Base-by-base conservation (phyloP, 805 yeast species). In the Blastobotrys mokoenaii region DNA sequence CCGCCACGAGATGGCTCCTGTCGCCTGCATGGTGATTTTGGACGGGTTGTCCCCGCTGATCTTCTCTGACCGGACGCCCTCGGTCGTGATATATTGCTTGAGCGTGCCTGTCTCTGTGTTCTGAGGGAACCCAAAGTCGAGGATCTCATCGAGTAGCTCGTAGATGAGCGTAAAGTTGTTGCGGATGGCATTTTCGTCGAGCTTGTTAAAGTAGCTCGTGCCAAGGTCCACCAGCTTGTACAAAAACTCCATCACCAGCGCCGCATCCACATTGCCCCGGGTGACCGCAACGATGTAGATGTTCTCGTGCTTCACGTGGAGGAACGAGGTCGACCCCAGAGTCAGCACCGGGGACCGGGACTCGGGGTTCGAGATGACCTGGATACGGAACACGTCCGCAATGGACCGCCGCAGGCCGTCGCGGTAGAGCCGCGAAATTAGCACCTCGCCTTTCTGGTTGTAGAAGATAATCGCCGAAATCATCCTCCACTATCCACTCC, bases 281-380 rank as follows among this genome's bases (percentile, higher is more conserved):
- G 94, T 78, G n/a, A 89, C 88, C 0, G 89, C 95, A 9, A 89
- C 95, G 7, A 87, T 56, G 83, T 94, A 93, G 12, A 90, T 55
- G 42, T 72, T 68, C 11, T 71, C 69, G 47, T 70, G 68, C 51
- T 76, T 77, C 40, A 85, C 80, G 58, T 87, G 89, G 44, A 87
- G 72, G 59, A 90, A 93, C 0, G 96, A 82, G 0, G 97, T 93
- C 0, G 95, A 85, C 1, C 97, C 97, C 38, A 93, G 66, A 0
- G 97, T 93, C 38, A 90, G 66, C 1, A 84, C 72, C 0, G 93
- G 90, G 0, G 86, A 75, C 50, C 80, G 67, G n/a, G 71, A 66
- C 61, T 74, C 80, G 2, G 75, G 69, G 46, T 81, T 74, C 44
- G 84, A 71, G 36, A 90, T 86, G 22, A 90, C 96, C 59, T 90